These are phyloP conservation scores for Pleurotus djamor DNA, from an alignment of 768 basidiomycete species.

Conservation along the genomic window DNA sequence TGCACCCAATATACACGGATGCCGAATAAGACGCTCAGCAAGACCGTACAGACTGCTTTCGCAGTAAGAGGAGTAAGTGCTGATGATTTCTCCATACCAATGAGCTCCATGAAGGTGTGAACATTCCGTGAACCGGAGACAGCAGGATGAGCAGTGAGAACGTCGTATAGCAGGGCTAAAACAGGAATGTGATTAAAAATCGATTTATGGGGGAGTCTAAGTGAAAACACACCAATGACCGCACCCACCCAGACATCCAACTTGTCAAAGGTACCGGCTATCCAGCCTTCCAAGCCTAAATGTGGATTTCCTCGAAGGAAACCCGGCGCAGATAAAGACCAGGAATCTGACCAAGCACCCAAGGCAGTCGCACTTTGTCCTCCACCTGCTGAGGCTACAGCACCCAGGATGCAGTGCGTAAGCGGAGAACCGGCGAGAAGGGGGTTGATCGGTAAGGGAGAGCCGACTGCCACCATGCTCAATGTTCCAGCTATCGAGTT, in stretches of 20 bases:
- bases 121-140: not conserved
- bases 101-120: not conserved
- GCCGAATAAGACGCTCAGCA: conserved; percentile 9
- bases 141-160: not conserved
- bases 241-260: conserved; percentile 54
- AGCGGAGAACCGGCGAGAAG: conserved; percentile 35
- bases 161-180: conserved; percentile 1
- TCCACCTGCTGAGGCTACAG: conserved; percentile 44
- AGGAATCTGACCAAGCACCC: conserved; percentile 37
- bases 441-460: conserved; percentile 16
- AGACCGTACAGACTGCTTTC: conserved; percentile 5
- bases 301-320: conserved; percentile 22
- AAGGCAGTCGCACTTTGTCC: conserved; percentile 42
- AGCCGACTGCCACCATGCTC: conserved; percentile 28
- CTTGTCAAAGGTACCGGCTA: conserved; percentile 33
- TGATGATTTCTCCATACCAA: not conserved
- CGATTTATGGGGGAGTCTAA: not conserved
- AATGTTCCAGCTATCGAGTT: conserved; percentile 29
- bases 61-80: conserved; percentile 4
- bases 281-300: not conserved
- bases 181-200: not conserved
- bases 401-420: conserved; percentile 46
- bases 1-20: conserved; percentile 6
- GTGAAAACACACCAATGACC: conserved; percentile 25
- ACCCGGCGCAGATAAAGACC: conserved; percentile 45